Conservation (phyloP, 1,139 yeast species). For the Candida frijolesensis region DNA sequence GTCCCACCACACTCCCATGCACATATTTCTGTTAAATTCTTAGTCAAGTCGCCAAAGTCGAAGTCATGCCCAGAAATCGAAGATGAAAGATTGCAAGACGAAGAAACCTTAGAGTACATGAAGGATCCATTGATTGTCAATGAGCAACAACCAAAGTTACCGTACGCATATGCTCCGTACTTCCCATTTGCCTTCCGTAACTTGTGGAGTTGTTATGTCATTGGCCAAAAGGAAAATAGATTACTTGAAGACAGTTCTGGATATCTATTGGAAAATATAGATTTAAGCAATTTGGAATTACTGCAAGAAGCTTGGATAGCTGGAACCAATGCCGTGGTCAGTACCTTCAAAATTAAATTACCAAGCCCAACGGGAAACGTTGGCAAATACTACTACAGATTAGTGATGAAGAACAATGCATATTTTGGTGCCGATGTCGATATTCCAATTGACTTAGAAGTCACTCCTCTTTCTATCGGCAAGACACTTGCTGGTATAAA, state of each 20-base stretch:
- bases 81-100: slow-evolving; percentile 38
- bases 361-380: slow-evolving; percentile 62
- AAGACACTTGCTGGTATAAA: slow-evolving; percentile 17
- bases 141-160: slow-evolving; percentile 65
- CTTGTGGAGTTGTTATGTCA: slow-evolving; percentile 69
- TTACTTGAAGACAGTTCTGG: slow-evolving; percentile 67
- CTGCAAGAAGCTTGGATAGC: slow-evolving; percentile 48
- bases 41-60: slow-evolving; percentile 70
- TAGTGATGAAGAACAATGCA: slow-evolving; percentile 62
- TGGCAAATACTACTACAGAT: slow-evolving; percentile 67
- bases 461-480: slow-evolving; percentile 49
- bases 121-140: slow-evolving; percentile 73
- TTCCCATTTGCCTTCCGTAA: slow-evolving; percentile 61
- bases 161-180: slow-evolving; percentile 67
- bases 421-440: slow-evolving; percentile 76
- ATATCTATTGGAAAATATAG: slow-evolving; percentile 52
- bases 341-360: slow-evolving; percentile 75
- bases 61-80: slow-evolving; percentile 57
- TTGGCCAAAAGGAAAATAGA: slow-evolving; percentile 75
- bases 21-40: slow-evolving; percentile 73
- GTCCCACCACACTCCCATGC: slow-evolving; percentile 78
- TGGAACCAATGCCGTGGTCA: slow-evolving; percentile 50
- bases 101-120: slow-evolving; percentile 63
- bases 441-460: slow-evolving; percentile 63
- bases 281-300: slow-evolving; percentile 57